A percentile compares a stretch with the other conserved stretches of the same genome.
Conservation (phyloP, 2,329 filamentous ascomycete genomes). For the Atkinsonella texensis region DNA sequence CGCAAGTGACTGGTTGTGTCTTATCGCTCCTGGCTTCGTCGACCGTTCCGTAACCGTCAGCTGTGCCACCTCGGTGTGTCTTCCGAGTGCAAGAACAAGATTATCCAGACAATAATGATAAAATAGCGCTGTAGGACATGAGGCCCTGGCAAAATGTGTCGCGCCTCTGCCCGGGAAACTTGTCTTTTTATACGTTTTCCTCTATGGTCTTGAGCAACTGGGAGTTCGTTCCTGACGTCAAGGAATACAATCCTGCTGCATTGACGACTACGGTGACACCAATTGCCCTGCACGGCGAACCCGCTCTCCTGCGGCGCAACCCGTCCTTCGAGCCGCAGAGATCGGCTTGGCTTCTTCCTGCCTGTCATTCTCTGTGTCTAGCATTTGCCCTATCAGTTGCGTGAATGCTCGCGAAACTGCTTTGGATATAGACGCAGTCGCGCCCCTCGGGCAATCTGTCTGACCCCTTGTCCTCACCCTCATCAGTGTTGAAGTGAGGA, state of each 20-base stretch:
- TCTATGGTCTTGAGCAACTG: background rate
- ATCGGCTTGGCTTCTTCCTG: background rate
- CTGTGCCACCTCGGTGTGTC: background rate
- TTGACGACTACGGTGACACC: background rate
- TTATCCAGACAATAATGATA: background rate
- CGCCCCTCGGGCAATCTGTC: too few species aligned
- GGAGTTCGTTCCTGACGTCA: background rate
- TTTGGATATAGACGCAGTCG: too few species aligned
- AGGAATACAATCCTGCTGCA: background rate
- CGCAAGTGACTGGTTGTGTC: background rate
- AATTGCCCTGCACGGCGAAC: background rate
- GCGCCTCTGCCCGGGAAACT: background rate
- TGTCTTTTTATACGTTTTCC: background rate
- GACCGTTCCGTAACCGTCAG: background rate
- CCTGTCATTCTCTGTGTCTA: too few species aligned
- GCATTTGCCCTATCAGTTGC: too few species aligned
- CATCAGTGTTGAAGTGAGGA: too few species aligned
- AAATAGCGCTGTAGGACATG: background rate
- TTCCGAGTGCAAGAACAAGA: background rate
- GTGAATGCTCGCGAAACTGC: too few species aligned
- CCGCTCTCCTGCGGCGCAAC: background rate
- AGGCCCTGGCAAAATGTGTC: background rate
- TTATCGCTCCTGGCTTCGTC: background rate
- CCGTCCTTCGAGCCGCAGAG: background rate
- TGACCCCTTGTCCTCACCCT: too few species aligned